Evolutionary conservation across 305 asterid species (phyloP).

Genomic region (Fraxinus baroniana): DNA sequence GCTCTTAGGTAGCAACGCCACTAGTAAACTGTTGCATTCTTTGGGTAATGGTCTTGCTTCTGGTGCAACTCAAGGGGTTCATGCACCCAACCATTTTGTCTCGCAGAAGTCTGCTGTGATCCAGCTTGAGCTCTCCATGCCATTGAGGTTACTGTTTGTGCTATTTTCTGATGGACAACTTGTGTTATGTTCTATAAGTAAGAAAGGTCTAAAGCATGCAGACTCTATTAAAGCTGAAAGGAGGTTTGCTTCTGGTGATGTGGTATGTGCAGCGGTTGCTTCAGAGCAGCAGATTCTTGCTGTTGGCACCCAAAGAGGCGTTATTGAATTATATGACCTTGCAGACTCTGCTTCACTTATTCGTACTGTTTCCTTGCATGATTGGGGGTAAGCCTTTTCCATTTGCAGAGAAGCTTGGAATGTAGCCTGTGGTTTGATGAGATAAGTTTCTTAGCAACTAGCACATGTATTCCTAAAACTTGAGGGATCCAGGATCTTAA

Average conservation of each 20-base stretch:
- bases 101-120: conserved; percentile 54
- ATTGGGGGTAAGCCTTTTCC: conserved; percentile 86
- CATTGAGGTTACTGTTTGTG: conserved; percentile 66
- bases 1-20: conserved; percentile 40
- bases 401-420: conserved; percentile 21
- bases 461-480: conserved; percentile 20
- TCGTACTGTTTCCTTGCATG: conserved; percentile 80
- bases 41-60: conserved; percentile 60
- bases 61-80: conserved; percentile 40
- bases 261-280: conserved; percentile 85
- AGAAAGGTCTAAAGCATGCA: conserved; percentile 74
- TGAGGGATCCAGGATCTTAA: conserved; percentile 16
- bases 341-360: conserved; percentile 73
- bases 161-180: conserved; percentile 82
- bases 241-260: conserved; percentile 70
- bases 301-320: conserved; percentile 84
- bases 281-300: conserved; percentile 94
- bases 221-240: conserved; percentile 70
- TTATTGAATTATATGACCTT: conserved; percentile 84
- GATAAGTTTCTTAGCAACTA: not conserved
- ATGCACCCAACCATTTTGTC: conserved; percentile 34
- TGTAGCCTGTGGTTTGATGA: conserved; percentile 21
- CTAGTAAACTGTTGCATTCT: conserved; percentile 43
- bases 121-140: conserved; percentile 66
- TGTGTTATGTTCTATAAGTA: conserved; percentile 74